phyloP scores from a whole-genome alignment of 176 grass and related monocot species.

The Cenchrus purpureus region DNA sequence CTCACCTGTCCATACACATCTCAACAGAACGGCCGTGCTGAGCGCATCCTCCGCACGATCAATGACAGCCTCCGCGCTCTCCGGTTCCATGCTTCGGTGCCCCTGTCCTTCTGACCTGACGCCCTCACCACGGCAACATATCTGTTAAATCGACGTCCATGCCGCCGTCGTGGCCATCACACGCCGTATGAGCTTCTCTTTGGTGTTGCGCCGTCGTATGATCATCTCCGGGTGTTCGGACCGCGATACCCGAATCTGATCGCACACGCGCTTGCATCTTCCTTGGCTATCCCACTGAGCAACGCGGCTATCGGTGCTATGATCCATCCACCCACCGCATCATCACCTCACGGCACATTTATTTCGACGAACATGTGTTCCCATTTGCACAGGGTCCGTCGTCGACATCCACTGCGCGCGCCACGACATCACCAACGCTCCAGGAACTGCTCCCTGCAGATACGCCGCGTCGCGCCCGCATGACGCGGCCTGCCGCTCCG shows the following conservation, averaged over 20 bases:
- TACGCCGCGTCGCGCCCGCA: too few relatives aligned
- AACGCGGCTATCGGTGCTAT: not conserved
- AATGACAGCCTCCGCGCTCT: not conserved
- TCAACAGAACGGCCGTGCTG: not conserved
- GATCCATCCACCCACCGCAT: fast-evolving
- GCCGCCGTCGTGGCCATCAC: not conserved
- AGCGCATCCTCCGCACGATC: not conserved
- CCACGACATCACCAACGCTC: not conserved
- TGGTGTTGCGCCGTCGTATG: not conserved
- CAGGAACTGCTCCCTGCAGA: not conserved
- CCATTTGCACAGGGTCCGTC: not conserved
- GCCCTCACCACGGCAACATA: not conserved
- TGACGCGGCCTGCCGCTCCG: too few relatives aligned
- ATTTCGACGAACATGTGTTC: not conserved
- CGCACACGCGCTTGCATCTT: not conserved
- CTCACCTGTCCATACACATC: not conserved
- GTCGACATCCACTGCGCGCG: too few relatives aligned
- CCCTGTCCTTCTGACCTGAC: not conserved
- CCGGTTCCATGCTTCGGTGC: not conserved
- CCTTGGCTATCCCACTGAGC: not conserved
- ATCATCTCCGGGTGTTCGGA: not conserved
- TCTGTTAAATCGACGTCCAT: not conserved
- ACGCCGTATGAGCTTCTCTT: not conserved
- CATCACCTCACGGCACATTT: not conserved
- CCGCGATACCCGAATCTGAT: not conserved